Percentiles rank a stretch among this genome's conserved stretches.
Evolutionary conservation across 441 rosid genomes (phyloP).

Genomic region (Erodium texanum): DNA sequence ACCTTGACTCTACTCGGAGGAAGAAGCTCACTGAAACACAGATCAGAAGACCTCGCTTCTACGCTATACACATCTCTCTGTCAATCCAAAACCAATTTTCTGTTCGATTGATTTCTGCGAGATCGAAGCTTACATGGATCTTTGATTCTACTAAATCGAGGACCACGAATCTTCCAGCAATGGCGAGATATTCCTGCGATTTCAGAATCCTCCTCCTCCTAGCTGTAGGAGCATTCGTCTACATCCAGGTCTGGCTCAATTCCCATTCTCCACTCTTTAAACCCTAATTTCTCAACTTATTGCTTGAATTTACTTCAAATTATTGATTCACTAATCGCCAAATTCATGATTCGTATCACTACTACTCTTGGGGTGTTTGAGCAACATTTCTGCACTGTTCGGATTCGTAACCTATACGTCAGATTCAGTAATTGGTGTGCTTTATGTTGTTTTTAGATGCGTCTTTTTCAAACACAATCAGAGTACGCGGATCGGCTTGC

Average conservation of each 20-base stretch:
- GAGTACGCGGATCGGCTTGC: constrained; percentile 77
- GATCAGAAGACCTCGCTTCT: not conserved
- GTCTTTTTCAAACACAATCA: constrained; percentile 76
- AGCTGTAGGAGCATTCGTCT: constrained; percentile 68
- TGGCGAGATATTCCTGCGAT: constrained; percentile 51
- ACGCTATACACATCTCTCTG: not conserved
- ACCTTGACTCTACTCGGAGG: not conserved
- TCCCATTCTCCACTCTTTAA: not conserved
- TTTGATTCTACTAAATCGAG: not conserved
- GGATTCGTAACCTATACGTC: not conserved
- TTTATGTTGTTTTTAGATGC: constrained; percentile 37
- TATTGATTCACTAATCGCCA: not conserved
- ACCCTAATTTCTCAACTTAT: not conserved
- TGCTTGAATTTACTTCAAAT: not conserved
- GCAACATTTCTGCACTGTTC: not conserved
- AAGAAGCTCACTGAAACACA: not conserved
- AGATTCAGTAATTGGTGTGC: not conserved
- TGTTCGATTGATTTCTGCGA: not conserved
- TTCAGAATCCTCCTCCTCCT: constrained; percentile 68
- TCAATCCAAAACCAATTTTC: not conserved
- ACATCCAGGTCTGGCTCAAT: constrained; percentile 47
- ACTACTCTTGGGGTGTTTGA: not conserved
- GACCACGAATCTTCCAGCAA: constrained; percentile 6
- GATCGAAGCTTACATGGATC: not conserved
- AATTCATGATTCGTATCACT: not conserved